Percentiles rank a stretch among this genome's conserved stretches.
Evolutionary conservation across 441 rosid genomes (phyloP).

Genomic region (Hura crepitans): DNA sequence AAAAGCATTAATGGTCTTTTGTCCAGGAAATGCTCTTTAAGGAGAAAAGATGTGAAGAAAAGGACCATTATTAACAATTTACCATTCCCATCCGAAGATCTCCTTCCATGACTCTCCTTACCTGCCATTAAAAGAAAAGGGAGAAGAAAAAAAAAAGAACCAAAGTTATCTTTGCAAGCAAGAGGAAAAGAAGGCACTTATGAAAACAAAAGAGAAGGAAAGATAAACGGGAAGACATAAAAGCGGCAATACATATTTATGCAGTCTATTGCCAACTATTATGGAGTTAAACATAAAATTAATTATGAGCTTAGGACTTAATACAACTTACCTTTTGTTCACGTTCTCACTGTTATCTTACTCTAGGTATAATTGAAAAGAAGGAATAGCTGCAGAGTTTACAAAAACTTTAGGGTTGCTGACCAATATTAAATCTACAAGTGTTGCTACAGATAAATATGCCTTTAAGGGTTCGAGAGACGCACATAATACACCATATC

Average conservation of each 20-base stretch:
- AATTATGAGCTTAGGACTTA: background rate
- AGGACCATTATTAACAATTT: slow-evolving; percentile 21
- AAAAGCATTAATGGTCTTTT: slow-evolving; percentile 12
- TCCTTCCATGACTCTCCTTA: slow-evolving; percentile 97
- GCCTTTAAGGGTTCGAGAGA: background rate
- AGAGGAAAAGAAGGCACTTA: background rate
- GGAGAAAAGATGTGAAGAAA: slow-evolving; percentile 19
- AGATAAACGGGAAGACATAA: background rate
- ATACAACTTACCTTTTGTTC: background rate
- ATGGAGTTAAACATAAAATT: background rate
- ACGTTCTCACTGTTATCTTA: background rate
- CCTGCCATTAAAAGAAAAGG: slow-evolving; percentile 37
- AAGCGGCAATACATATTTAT: background rate
- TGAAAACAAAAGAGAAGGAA: background rate
- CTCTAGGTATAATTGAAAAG: background rate
- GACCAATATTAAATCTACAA: background rate
- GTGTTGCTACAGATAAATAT: background rate
- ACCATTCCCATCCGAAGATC: slow-evolving; percentile 99
- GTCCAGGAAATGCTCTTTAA: background rate
- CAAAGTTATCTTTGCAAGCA: background rate
- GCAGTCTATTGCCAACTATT: background rate
- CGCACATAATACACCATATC: background rate
- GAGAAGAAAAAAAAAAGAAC: background rate
- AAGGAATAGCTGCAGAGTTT: background rate
- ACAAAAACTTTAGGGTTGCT: background rate